Evolutionary conservation across 176 grass and related monocot species (phyloP), one percentile per base, ranked within the genome.

Genomic region (Zoysia pacifica): DNA sequence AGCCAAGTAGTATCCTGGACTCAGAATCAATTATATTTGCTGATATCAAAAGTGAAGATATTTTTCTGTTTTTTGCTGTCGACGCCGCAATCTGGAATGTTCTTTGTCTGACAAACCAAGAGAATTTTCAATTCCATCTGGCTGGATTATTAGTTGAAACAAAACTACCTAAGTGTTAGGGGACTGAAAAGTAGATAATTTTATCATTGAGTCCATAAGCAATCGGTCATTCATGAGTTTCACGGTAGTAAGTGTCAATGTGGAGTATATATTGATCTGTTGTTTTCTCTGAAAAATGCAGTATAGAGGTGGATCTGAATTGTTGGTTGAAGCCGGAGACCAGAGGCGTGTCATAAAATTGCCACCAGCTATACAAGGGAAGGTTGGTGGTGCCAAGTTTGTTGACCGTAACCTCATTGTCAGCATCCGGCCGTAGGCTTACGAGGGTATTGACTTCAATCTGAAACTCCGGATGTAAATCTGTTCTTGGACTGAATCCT

Each of bases 331-430:
- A 87, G 92, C 90, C 9, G 92, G 92, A 13, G 92, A 98, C 50
- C 96, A 98, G 86, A 93, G 96, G 62, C 92, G 96, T 4, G 64
- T 98, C 42, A 84, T 94, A 62, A 94, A 98, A 79, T 64, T 98
- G 71, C 90, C 92, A 5, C 44, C 9, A 8, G 36, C 62, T 1
- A 91, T 94, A 92, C 92, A 94, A 11, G 92, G 96, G 9, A 94
- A 88, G 59, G 90, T 98, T 16, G 62, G 75, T 1, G 88, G 83
- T 12, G 86, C 96, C 60, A 98, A 94, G 86, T 98, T 98, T 42
- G 62, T 76, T 2, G 96, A 93, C 42, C 89, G 88, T 69, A 91
- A 91, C 67, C 86, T 98, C 15, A 49, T 93, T 40, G 86, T 98
- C n/a, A 93, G 62, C 70, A 83, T 98, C 82, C 71, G 75, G 65